These are phyloP conservation scores for Cyberlindnera misumaiensis DNA, from an alignment of 805 yeast genomes.

Conservation along the genomic window DNA sequence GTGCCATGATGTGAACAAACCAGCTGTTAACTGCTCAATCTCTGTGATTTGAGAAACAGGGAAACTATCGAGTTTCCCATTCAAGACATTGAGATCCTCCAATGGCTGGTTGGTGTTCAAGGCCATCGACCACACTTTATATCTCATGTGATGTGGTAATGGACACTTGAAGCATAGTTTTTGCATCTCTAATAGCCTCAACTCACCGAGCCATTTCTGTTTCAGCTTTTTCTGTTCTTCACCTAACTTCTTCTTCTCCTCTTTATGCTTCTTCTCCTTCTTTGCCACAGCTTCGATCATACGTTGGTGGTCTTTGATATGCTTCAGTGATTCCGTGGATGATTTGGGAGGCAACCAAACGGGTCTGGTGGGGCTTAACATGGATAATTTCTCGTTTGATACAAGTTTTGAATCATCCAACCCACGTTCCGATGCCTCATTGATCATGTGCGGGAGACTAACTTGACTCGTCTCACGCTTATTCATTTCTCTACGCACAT, in stretches of 20 bases:
- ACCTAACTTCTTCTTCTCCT: background rate
- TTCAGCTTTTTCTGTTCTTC: slow-evolving; percentile 11
- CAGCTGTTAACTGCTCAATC: slow-evolving; percentile 4
- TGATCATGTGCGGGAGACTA: slow-evolving; percentile 30
- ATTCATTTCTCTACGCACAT: slow-evolving; percentile 12
- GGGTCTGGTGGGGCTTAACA: slow-evolving; percentile 52
- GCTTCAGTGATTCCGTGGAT: slow-evolving; percentile 44
- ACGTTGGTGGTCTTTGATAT: slow-evolving; percentile 44
- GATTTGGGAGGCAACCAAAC: slow-evolving; percentile 65
- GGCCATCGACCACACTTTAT: slow-evolving; percentile 15
- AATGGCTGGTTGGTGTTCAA: slow-evolving; percentile 8
- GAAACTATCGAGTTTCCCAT: slow-evolving; percentile 23
- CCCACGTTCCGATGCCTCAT: slow-evolving; percentile 31
- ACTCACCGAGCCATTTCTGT: slow-evolving; percentile 19
- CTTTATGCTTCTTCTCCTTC: slow-evolving; percentile 11
- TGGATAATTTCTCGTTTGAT: slow-evolving; percentile 29
- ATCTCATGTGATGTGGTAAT: slow-evolving; percentile 20
- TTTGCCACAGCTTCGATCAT: slow-evolving; percentile 26
- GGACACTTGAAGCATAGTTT: slow-evolving; percentile 17
- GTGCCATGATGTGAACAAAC: slow-evolving; percentile 9
- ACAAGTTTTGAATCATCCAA: slow-evolving; percentile 56
- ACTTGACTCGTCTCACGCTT: slow-evolving; percentile 13
- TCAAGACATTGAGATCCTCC: slow-evolving; percentile 33
- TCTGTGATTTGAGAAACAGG: slow-evolving; percentile 26
- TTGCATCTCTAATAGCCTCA: slow-evolving; percentile 13